Percentiles rank a stretch among this genome's conserved stretches.
phyloP scores from a whole-genome alignment of 257 asterid genomes.

The Coffea canephora region DNA sequence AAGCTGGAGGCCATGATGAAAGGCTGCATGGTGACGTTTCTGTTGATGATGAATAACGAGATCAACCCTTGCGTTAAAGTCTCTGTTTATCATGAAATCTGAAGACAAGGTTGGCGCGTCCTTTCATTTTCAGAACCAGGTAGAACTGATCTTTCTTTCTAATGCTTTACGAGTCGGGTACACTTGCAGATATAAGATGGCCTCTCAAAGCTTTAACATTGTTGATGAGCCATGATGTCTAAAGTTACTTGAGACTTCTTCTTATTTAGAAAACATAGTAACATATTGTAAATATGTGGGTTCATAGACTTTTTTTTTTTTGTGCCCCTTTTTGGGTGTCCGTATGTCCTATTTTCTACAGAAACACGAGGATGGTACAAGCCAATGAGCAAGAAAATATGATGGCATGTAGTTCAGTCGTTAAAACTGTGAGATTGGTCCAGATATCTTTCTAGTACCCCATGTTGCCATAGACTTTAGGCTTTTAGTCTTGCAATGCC shows the following conservation, averaged over 20 bases:
- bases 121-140: not conserved
- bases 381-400: not conserved
- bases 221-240: not conserved
- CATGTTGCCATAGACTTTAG: not conserved
- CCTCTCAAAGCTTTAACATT: not conserved
- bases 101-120: not conserved
- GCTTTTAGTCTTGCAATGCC: not conserved
- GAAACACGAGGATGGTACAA: not conserved
- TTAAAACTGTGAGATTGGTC: not conserved
- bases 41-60: constrained; percentile 46
- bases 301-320: not conserved
- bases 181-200: not conserved
- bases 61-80: not conserved
- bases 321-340: too few species aligned
- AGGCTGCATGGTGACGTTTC: constrained; percentile 27
- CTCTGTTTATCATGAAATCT: not conserved
- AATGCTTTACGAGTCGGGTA: not conserved
- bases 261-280: not conserved
- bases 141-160: not conserved
- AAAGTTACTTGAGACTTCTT: not conserved
- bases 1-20: constrained; percentile 24
- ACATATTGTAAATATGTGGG: not conserved
- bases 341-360: not conserved
- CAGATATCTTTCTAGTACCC: not conserved
- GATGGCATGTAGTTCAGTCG: not conserved